A percentile compares a stretch with the other conserved stretches of the same genome.
phyloP scores from a whole-genome alignment of 2,329 filamentous ascomycete species.

The Stachybotrys chlorohalonatus region DNA sequence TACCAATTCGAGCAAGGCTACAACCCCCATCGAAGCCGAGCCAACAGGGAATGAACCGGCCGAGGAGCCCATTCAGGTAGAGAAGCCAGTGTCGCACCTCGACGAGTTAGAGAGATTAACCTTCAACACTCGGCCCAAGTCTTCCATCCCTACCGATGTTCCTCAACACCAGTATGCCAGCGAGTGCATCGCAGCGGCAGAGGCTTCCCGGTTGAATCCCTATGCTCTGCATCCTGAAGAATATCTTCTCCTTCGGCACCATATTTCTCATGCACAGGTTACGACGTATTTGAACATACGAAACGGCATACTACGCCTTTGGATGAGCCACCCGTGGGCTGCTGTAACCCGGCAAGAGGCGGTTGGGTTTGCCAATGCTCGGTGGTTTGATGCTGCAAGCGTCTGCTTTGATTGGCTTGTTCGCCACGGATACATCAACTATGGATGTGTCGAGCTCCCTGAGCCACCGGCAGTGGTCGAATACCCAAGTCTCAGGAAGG shows the following conservation, averaged over 20 bases:
- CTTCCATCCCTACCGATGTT: conserved; percentile 73
- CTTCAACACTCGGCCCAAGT: conserved; percentile 61
- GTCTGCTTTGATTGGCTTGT: conserved; percentile 90
- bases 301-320: conserved; percentile 85
- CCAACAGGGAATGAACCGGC: conserved; percentile 10
- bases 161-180: conserved; percentile 72
- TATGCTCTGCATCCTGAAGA: conserved; percentile 82
- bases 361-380: conserved; percentile 76
- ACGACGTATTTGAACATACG: conserved; percentile 94
- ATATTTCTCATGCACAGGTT: conserved; percentile 81
- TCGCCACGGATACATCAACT: conserved; percentile 91
- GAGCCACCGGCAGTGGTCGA: conserved; percentile 31
- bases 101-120: conserved; percentile 24
- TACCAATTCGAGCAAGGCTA: conserved; percentile 52
- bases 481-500: conserved; percentile 30
- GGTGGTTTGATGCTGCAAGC: conserved; percentile 83
- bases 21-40: conserved; percentile 44
- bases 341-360: conserved; percentile 78
- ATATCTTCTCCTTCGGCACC: conserved; percentile 67
- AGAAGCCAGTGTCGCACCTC: conserved; percentile 15
- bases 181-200: conserved; percentile 83
- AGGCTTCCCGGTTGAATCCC: conserved; percentile 81
- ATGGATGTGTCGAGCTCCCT: conserved; percentile 69
- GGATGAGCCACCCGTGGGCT: conserved; percentile 78
- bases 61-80: conserved; percentile 7